These are phyloP conservation scores for Thielaviopsis populi DNA, from an alignment of 2,329 filamentous ascomycete species.

Conservation along the genomic window DNA sequence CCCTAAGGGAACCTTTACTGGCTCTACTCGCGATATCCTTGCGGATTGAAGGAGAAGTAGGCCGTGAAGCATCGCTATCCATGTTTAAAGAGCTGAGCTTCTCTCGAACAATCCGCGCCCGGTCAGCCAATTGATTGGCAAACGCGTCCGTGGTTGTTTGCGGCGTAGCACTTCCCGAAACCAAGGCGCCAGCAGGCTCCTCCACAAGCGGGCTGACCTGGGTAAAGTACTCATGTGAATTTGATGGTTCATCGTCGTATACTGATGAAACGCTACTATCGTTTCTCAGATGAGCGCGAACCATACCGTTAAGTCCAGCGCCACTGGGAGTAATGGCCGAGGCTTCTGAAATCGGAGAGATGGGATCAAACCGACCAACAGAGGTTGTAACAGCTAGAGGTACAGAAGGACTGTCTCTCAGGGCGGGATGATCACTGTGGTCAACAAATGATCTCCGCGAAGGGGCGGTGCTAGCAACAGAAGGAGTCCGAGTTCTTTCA, in stretches of 20 bases:
- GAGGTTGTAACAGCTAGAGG: conserved; percentile 21
- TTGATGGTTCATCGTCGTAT: conserved; percentile 37
- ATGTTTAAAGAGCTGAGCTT: conserved; percentile 50
- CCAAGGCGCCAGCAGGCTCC: conserved; percentile 22
- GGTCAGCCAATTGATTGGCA: conserved; percentile 54
- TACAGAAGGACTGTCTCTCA: conserved; percentile 8
- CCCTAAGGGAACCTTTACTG: conserved; percentile 50
- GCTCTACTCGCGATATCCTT: conserved; percentile 44
- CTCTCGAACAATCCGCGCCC: conserved; percentile 57
- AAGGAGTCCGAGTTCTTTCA: conserved; percentile 19
- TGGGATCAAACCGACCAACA: conserved; percentile 65
- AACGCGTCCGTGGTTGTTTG: conserved; percentile 42
- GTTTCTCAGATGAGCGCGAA: conserved; percentile 69
- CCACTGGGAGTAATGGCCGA: conserved; percentile 5
- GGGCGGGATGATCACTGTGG: conserved; percentile 15
- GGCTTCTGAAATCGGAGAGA: conserved; percentile 32
- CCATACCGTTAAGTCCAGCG: conserved; percentile 60
- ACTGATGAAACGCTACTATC: conserved; percentile 72
- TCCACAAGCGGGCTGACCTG: conserved; percentile 24
- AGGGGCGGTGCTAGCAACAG: conserved; percentile 13
- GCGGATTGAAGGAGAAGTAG: conserved; percentile 23
- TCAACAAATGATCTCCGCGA: conserved; percentile 12
- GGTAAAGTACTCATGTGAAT: conserved; percentile 22
- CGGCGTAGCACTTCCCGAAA: background rate
- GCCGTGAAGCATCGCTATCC: conserved; percentile 36